These are phyloP conservation scores for Plasmodium malariae DNA, from an alignment of 169 alveolate species.

Conservation along the genomic window DNA sequence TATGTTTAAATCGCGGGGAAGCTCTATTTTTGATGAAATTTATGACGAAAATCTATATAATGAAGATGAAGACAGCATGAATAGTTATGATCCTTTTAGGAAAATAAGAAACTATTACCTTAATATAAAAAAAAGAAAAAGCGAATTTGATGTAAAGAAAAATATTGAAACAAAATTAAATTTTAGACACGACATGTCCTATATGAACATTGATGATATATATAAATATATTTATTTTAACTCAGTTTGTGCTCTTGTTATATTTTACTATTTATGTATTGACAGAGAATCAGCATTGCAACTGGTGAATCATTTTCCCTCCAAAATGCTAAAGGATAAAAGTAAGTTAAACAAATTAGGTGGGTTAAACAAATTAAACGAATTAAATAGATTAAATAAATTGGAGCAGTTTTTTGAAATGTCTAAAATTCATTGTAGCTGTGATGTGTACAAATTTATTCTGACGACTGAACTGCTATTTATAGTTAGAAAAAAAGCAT, in stretches of 20 bases:
- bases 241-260: constrained; percentile 40
- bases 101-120: constrained; percentile 29
- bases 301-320: constrained; percentile 1
- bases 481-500: constrained; percentile 9
- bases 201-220: constrained; percentile 33
- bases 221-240: constrained; percentile 34
- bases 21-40: constrained; percentile 11
- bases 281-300: constrained; percentile 12
- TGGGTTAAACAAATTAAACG: too few species aligned
- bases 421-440: constrained; percentile 35
- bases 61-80: neutral
- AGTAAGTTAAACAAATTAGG: neutral
- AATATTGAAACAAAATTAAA: constrained; percentile 48
- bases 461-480: constrained; percentile 23
- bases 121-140: constrained; percentile 1
- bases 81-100: neutral
- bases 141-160: constrained; percentile 26
- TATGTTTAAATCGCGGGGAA: neutral
- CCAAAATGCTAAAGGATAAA: neutral
- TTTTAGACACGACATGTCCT: constrained; percentile 13
- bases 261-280: constrained; percentile 50
- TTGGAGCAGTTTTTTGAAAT: constrained; percentile 7
- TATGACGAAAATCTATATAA: constrained; percentile 10
- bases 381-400: neutral
- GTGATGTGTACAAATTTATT: constrained; percentile 43